Conservation (phyloP, 768 basidiomycete genomes). For the Tricholoma furcatifolium region DNA sequence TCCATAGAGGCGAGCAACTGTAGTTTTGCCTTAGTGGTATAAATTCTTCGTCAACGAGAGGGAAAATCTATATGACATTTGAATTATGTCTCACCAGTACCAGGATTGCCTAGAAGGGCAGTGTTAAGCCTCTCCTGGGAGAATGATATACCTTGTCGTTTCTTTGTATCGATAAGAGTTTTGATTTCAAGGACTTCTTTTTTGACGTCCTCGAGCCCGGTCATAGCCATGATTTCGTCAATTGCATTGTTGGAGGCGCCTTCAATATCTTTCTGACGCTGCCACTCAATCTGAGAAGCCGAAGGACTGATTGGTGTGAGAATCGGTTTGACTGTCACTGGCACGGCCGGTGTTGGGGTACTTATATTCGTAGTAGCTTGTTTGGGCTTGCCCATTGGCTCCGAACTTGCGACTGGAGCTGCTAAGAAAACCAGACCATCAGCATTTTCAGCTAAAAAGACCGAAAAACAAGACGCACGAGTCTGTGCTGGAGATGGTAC, state of each 20-base stretch:
- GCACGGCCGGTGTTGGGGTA: neutral
- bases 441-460: neutral
- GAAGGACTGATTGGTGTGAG: conserved; percentile 22
- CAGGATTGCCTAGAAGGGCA: conserved; percentile 70
- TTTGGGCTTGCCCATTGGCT: no score
- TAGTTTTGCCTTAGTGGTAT: conserved; percentile 57
- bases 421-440: no score
- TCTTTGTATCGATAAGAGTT: conserved; percentile 51
- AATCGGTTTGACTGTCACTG: neutral
- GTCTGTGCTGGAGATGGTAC: no score
- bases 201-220: conserved; percentile 68
- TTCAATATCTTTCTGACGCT: conserved; percentile 52
- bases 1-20: conserved; percentile 62
- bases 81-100: conserved; percentile 53
- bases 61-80: neutral
- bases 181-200: conserved; percentile 56
- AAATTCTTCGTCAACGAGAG: neutral
- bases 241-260: conserved; percentile 53
- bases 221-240: conserved; percentile 69
- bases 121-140: conserved; percentile 61
- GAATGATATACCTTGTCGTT: conserved; percentile 52
- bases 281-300: conserved; percentile 49
- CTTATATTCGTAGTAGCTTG: no score
- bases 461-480: neutral
- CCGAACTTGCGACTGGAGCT: no score